A percentile compares a stretch with the other conserved stretches of the same genome.
phyloP scores from a whole-genome alignment of 225 moss, liverwort and hornwort species.

The Bryoerythrophyllum caledonicum region DNA sequence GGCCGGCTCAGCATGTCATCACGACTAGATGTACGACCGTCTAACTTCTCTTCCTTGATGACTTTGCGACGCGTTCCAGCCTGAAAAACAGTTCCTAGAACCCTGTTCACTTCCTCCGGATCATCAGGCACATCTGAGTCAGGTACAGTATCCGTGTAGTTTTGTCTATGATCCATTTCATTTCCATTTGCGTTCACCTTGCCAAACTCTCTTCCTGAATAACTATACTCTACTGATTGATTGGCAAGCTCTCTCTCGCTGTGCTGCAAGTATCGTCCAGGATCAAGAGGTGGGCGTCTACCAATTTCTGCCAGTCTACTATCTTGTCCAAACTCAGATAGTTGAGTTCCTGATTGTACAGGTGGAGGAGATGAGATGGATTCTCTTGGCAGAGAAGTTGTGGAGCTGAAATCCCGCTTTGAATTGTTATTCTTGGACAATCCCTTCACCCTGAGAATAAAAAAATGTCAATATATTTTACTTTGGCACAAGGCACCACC shows the following conservation, averaged over 20 bases:
- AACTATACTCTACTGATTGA: conserved; percentile 60
- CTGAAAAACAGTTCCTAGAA: too few relatives aligned
- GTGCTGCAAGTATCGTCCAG: conserved; percentile 62
- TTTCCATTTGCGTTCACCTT: conserved; percentile 43
- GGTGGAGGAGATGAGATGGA: conserved; percentile 80
- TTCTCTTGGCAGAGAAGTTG: conserved; percentile 67
- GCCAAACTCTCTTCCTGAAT: conserved; percentile 73
- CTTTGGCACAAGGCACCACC: too few relatives aligned
- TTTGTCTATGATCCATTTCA: conserved; percentile 83
- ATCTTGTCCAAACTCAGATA: conserved; percentile 53
- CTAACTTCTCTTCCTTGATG: conserved; percentile 65
- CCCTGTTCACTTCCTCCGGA: conserved; percentile 63
- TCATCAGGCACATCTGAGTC: conserved; percentile 55
- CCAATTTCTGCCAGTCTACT: conserved; percentile 52
- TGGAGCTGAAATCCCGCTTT: conserved; percentile 60
- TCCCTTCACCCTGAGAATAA: conserved; percentile 97
- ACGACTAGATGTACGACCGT: conserved; percentile 50
- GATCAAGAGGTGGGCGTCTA: conserved; percentile 60
- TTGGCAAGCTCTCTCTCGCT: conserved; percentile 53
- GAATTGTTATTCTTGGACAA: conserved; percentile 86
- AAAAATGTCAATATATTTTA: too few relatives aligned
- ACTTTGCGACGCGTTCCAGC: conserved; percentile 74
- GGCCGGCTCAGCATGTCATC: too few relatives aligned
- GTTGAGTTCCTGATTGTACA: conserved; percentile 49
- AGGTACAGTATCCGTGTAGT: conserved; percentile 46